Evolutionary conservation across 1,284 basidiomycete genomes (phyloP), one percentile per base, ranked within the genome.

Genomic region (Leccinum griseonigrum): DNA sequence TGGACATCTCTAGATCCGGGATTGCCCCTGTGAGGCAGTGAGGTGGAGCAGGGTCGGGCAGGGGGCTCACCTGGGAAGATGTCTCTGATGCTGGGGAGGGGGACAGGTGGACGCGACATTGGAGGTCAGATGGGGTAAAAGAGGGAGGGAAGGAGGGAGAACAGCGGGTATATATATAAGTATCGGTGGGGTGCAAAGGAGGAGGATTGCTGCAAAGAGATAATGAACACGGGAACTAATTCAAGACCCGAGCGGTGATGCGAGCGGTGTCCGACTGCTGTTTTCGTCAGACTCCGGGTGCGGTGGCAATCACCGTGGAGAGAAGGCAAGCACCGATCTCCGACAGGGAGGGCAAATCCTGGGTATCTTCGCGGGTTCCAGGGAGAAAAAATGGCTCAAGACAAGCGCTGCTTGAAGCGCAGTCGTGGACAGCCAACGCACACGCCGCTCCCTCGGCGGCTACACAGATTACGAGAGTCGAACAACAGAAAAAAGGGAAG

Each of bases 81-180:
- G 58, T 83, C 84, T 18, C 81, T 77, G 54, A 85, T 85, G 66
- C 82, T 81, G 16, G 84, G 83, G 51, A 85, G 73, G 3, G 78
- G 77, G 7, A 81, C 70, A 16, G 73, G 60, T 2, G 66, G 63
- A 34, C 69, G 71, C 38, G 73, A 62, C 71, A 72, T 74, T 8
- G 51, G 18, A 18, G 14, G 26, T n/a, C 3, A n/a, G 55, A 13
- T 13, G 50, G 43, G 9, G 16, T n/a, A n/a, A 5, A 14, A 16
- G 22, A 55, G 50, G 50, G 50, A 28, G 54, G 38, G n/a, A 38
- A n/a, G 9, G 22, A 18, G 52, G 52, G 31, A 31, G 52, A 54
- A 31, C 26, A 13, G 36, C 7, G 51, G 52, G 50, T 4, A 56
- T 69, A 60, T 68, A 59, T 69, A 63, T 46, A 43, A 43, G 40